Percentiles rank a stretch among this genome's conserved stretches.
phyloP scores from a whole-genome alignment of 2,329 filamentous ascomycete genomes.

The Pseudopyricularia cyperi region DNA sequence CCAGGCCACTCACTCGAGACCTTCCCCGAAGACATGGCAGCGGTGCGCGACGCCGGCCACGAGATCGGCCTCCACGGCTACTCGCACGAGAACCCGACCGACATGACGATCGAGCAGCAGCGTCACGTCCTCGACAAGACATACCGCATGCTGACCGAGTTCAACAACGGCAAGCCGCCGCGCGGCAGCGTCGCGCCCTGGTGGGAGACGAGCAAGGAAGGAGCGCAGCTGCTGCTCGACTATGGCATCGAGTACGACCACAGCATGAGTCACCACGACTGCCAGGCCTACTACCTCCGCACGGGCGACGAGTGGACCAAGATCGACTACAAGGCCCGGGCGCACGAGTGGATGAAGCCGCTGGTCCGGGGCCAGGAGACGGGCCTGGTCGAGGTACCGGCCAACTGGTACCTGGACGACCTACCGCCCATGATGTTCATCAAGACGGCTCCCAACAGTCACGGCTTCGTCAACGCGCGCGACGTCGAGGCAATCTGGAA shows the following conservation, averaged over 20 bases:
- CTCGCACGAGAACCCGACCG: constrained; percentile 26
- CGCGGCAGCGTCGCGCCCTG: constrained; percentile 60
- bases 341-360: constrained; percentile 55
- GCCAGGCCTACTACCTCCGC: constrained; percentile 48
- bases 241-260: constrained; percentile 63
- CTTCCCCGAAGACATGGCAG: constrained; percentile 30
- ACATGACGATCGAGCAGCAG: constrained; percentile 59
- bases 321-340: constrained; percentile 51
- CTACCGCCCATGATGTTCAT: constrained; percentile 62
- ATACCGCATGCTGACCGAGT: constrained; percentile 55
- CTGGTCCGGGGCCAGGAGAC: constrained; percentile 44
- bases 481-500: constrained; percentile 51
- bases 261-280: constrained; percentile 53
- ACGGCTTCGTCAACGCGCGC: constrained; percentile 43
- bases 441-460: constrained; percentile 50
- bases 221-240: constrained; percentile 47
- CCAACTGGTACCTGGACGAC: constrained; percentile 52
- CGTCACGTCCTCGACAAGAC: constrained; percentile 63
- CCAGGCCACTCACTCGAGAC: constrained; percentile 35
- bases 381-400: constrained; percentile 54
- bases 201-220: constrained; percentile 62
- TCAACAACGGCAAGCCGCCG: constrained; percentile 49
- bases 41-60: constrained; percentile 31
- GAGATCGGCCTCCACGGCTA: constrained; percentile 33
- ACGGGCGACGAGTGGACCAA: constrained; percentile 55